Percentiles rank a stretch among this genome's conserved stretches.
Conservation (phyloP, 495 filamentous ascomycete genomes). For the Aspergillus nidulans region DNA sequence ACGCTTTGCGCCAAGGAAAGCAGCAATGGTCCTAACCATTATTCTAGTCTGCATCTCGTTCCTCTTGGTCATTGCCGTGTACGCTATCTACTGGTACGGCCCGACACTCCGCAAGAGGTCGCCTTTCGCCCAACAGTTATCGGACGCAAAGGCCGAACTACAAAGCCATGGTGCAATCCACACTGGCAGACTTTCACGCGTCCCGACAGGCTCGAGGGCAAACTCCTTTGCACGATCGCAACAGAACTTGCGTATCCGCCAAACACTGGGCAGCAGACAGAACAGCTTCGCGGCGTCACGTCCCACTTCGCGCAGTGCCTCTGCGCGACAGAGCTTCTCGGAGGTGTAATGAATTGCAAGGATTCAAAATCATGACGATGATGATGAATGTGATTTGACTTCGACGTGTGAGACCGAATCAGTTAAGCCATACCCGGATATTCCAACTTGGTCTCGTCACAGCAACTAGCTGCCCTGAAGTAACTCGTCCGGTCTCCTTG, state of each 20-base stretch:
- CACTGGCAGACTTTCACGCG: conserved; percentile 30
- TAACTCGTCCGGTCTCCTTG: neutral
- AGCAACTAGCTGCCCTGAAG: neutral
- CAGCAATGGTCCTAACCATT: neutral
- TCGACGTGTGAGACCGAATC: neutral
- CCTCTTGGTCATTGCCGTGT: conserved; percentile 67
- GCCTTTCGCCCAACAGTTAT: conserved; percentile 69
- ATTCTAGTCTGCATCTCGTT: conserved; percentile 55
- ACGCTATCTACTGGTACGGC: conserved; percentile 74
- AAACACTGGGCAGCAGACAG: conserved; percentile 39
- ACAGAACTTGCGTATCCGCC: conserved; percentile 46
- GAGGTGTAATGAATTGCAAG: neutral
- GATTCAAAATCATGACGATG: neutral
- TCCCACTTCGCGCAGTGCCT: conserved; percentile 32
- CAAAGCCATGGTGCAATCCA: conserved; percentile 27
- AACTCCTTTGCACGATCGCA: conserved; percentile 46
- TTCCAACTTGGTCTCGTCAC: neutral
- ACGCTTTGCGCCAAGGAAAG: neutral
- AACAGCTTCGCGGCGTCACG: conserved; percentile 32
- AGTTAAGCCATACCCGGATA: neutral
- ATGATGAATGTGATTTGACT: neutral
- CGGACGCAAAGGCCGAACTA: conserved; percentile 45
- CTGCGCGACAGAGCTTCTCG: conserved; percentile 35
- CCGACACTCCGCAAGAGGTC: conserved; percentile 63
- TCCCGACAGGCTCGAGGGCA: conserved; percentile 36